Evolutionary conservation across 148 eudicot genomes (phyloP).

Genomic region (Simmondsia chinensis): DNA sequence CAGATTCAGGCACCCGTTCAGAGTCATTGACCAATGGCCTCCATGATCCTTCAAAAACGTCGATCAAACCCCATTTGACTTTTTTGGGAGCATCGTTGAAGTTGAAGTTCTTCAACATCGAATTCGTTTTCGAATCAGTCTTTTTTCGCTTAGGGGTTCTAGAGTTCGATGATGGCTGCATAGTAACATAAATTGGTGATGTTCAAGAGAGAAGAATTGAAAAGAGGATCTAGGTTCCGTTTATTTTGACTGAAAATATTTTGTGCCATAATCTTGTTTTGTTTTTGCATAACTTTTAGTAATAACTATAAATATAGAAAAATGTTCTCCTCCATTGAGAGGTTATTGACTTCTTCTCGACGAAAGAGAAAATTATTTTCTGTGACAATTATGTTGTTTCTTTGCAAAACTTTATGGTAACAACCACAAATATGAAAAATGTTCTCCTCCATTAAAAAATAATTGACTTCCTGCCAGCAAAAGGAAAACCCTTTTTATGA

Average conservation of each 20-base stretch:
- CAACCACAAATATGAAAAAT: no score
- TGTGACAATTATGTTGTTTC: no score
- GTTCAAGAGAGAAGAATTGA: not conserved
- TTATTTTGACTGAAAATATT: not conserved
- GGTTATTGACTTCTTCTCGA: no score
- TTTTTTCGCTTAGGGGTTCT: slow-evolving; percentile 16
- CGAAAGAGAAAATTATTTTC: no score
- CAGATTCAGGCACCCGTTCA: slow-evolving; percentile 28
- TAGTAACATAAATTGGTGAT: not conserved
- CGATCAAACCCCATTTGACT: slow-evolving; percentile 37
- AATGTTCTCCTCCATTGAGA: no score
- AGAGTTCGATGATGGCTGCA: slow-evolving; percentile 17
- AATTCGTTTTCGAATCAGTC: slow-evolving; percentile 9
- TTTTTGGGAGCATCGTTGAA: slow-evolving; percentile 36
- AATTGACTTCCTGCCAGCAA: no score
- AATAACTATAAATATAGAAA: no score
- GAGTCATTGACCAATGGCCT: slow-evolving; percentile 26
- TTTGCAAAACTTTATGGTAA: no score
- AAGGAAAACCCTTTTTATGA: no score
- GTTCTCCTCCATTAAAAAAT: no score
- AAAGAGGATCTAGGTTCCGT: not conserved
- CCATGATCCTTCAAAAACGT: slow-evolving; percentile 33
- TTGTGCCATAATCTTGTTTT: no score
- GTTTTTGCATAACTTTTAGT: no score
- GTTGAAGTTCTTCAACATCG: slow-evolving; percentile 24